Evolutionary conservation across 495 filamentous ascomycete species (phyloP), one percentile per base, ranked within the genome.

Genomic region (Pyrenula massariospora): DNA sequence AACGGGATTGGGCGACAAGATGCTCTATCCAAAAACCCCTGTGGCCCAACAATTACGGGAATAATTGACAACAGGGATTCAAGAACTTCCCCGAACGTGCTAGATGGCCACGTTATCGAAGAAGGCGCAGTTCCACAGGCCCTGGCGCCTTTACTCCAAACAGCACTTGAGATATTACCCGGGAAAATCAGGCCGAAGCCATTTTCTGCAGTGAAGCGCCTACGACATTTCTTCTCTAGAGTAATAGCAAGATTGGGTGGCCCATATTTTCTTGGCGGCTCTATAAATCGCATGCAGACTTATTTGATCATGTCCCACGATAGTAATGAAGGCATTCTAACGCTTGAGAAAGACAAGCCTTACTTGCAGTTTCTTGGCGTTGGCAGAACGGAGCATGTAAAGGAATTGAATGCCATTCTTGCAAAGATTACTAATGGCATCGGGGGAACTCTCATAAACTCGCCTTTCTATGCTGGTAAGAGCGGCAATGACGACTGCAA

Each of bases 301-400:
- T 87, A 85, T 66, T 69, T 87, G n/a, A 76, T 86, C 57, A 87
- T 88, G 84, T 82, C 77, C 5, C 84, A 87, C 59, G 84, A 86
- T 59, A 81, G 76, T 52, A 84, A 85, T 65, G 77, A 87, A 67
- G 77, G 79, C 2, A 75, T 76, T 10, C 59, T 87, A 51, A 77
- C 76, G 2, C 31, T 61, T 87, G 69, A 84, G 60, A 68, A 81
- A 51, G 80, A 84, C 60, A 82, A 83, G 60, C 77, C 79, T 1
- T 68, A 78, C 21, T 42, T 42, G 31, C 31, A 42, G 15, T 42
- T 42, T 15, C 31, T 42, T 5, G 82, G 81, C 8, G 79, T 83
- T 21, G 76, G 74, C 2, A 68, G 75, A 24, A 77, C 71, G 50
- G 69, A 74, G 48, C 78, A 83, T 60, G 74, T 83, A 47, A 73